Conservation (phyloP, 352 stramenopile species). For the Phytopythium oedochilum region DNA sequence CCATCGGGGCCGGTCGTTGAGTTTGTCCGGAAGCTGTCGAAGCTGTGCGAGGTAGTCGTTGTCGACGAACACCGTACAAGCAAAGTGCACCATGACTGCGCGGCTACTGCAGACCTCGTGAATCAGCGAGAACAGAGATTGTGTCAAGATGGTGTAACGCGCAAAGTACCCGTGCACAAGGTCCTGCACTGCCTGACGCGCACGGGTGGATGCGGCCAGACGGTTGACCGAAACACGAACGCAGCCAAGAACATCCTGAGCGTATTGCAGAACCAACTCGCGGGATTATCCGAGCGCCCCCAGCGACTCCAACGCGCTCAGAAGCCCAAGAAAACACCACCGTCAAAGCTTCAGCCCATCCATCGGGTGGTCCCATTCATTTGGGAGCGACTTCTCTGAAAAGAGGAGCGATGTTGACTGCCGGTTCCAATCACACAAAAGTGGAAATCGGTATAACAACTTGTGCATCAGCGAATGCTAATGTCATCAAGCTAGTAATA, state of each 20-base stretch:
- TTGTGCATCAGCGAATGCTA: no score
- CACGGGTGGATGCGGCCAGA: conserved; percentile 1
- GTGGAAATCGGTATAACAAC: no score
- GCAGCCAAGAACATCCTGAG: not conserved
- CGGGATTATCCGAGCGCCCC: conserved; percentile 1
- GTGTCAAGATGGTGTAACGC: no score
- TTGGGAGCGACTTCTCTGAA: no score
- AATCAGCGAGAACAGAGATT: not conserved
- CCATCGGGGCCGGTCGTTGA: not conserved
- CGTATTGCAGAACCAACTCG: not conserved
- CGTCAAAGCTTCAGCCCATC: no score
- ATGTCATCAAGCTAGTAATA: no score
- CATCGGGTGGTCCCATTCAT: no score
- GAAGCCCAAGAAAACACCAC: no score
- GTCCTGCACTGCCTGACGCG: conserved; percentile 5
- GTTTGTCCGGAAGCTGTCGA: conserved; percentile 4
- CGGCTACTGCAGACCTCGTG: no score
- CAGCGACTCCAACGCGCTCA: no score
- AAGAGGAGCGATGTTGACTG: no score
- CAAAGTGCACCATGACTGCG: conserved; percentile 4
- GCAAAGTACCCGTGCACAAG: conserved; percentile 6
- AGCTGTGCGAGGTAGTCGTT: conserved; percentile 5
- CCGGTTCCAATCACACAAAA: no score
- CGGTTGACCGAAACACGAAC: not conserved
- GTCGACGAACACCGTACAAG: conserved; percentile 8